Conservation (phyloP, 352 stramenopile species). For the Globisporangium radiosum region DNA sequence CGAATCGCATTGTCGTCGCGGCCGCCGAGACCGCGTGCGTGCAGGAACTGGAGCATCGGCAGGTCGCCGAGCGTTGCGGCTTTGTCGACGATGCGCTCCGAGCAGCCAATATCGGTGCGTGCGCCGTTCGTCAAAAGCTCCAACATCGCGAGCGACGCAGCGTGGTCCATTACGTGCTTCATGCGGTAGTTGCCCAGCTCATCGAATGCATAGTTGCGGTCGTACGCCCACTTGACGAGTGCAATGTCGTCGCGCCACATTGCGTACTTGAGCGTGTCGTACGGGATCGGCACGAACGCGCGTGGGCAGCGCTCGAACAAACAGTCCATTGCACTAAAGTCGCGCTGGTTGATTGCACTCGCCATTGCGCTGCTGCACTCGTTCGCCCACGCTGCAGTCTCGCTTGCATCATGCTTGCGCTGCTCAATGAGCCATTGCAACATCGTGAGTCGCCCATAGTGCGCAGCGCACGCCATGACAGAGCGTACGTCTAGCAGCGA, state of each 20-base stretch:
- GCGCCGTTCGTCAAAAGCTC: neutral
- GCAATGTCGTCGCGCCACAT: neutral
- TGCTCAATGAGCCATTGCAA: neutral
- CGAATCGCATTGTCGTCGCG: neutral
- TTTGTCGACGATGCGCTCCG: neutral
- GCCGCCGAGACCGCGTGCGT: neutral
- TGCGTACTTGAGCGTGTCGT: neutral
- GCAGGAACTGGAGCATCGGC: neutral
- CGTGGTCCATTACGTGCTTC: slow-evolving; percentile 2
- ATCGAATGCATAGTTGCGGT: neutral
- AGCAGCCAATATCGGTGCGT: neutral
- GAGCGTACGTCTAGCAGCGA: neutral
- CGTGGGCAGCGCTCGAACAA: neutral
- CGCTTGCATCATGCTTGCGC: neutral
- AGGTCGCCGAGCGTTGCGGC: neutral
- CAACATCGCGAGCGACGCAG: slow-evolving; percentile 3
- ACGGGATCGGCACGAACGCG: neutral
- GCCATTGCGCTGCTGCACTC: neutral
- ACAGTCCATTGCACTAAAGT: neutral
- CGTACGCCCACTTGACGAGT: slow-evolving; percentile 1
- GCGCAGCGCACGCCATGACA: neutral
- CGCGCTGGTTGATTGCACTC: neutral
- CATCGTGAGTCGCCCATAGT: neutral
- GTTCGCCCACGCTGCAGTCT: neutral
- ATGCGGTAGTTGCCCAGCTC: neutral